Evolutionary conservation across 306 rosid species (phyloP), one percentile per base, ranked within the genome.

Genomic region (Glycyrrhiza uralensis): DNA sequence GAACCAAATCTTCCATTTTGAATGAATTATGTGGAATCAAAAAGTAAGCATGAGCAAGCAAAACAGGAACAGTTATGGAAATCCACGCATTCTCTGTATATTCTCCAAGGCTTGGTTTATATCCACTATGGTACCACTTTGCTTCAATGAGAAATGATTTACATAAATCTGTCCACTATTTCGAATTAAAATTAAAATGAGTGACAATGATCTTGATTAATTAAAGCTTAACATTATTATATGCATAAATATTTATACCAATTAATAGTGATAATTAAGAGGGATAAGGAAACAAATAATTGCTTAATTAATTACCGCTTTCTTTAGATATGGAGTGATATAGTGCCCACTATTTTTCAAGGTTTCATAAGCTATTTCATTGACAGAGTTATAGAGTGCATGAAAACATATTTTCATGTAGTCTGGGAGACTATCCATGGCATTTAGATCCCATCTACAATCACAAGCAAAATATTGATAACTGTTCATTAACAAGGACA

Each of bases 381-480:
- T 35, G 2, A 60, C 67, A 18, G 18, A 60, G 29, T 60, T 60
- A 28, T n/a, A 26, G 22, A 56, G 22, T 29, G 14, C 22, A 29
- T 3, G 8, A 20, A 60, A 60, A 5, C 18, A 60, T 35, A 19
- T 60, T 60, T 60, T 36, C 49, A 60, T 60, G 46, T 60, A 60
- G 11, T 5, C 3, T 11, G 67, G 67, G 17, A 60, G 67, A 60
- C 0, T 4, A 10, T 36, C 18, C 5, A 36, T 19, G 15, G 2
- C 44, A 35, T 5, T 60, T 60, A 19, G 29, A 59, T 59, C 66
- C 59, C 59, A 66, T 9, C 72, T 66, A 47, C 2, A 66, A 46
- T 17, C 19, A 66, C 3, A 17, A 66, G 2, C 3, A 45, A 26
- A 65, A 23, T 28, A 30, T 7, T 44, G 1, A 39, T 63, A 6